A percentile compares a stretch with the other conserved stretches of the same genome.
These are phyloP conservation scores for Linum usitatissimum DNA, from an alignment of 345 rosid species.

Conservation along the genomic window DNA sequence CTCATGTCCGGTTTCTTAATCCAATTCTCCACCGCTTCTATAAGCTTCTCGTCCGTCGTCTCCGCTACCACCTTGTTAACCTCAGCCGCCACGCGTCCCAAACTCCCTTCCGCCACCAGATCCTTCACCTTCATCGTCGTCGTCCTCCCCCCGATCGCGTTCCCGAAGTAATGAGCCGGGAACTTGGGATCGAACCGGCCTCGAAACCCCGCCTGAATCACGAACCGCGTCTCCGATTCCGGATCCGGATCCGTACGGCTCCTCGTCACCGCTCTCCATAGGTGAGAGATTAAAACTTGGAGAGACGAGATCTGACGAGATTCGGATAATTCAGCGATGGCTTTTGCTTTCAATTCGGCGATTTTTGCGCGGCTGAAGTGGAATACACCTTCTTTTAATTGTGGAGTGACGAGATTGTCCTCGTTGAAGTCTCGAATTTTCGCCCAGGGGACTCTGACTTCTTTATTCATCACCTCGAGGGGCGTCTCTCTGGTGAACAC, in stretches of 20 bases:
- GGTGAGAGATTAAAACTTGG: slow-evolving; percentile 30
- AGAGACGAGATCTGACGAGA: slow-evolving; percentile 26
- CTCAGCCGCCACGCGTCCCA: slow-evolving; percentile 20
- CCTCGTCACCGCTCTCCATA: slow-evolving; percentile 24
- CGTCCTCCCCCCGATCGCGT: background rate
- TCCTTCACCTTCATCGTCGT: slow-evolving; percentile 14
- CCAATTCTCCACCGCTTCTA: slow-evolving; percentile 7
- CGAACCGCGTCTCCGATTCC: slow-evolving; percentile 5
- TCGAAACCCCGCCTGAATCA: slow-evolving; percentile 11
- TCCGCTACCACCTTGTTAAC: slow-evolving; percentile 16
- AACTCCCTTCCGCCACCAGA: background rate
- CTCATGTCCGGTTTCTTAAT: background rate
- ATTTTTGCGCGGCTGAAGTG: slow-evolving; percentile 26
- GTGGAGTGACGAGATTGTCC: background rate
- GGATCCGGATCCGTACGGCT: background rate
- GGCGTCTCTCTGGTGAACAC: slow-evolving; percentile 6
- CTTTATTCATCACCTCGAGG: background rate
- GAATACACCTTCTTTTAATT: slow-evolving; percentile 17
- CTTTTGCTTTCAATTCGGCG: slow-evolving; percentile 30
- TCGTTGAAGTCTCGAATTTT: background rate
- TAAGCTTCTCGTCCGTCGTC: slow-evolving; percentile 12
- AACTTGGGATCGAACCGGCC: slow-evolving; percentile 20
- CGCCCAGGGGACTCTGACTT: slow-evolving; percentile 13
- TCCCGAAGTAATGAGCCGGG: slow-evolving; percentile 28
- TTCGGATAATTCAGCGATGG: slow-evolving; percentile 20